Evolutionary conservation across 2,329 filamentous ascomycete species (phyloP).

Genomic region (Paramyrothecium sp.): DNA sequence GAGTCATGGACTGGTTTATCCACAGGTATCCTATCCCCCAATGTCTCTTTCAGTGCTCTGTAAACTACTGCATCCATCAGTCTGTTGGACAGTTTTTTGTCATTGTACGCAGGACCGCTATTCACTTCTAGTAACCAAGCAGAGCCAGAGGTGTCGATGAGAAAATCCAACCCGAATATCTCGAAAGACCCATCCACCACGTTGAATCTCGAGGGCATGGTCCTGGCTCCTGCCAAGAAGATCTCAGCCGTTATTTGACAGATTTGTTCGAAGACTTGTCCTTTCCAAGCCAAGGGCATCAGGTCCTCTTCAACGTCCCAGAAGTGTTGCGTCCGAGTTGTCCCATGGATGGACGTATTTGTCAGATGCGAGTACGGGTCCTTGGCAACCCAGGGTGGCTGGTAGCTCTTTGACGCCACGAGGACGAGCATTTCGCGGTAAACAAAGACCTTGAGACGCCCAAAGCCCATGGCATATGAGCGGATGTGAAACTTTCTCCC

Average conservation of each 20-base stretch:
- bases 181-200: conserved; percentile 35
- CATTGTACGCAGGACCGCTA: conserved; percentile 36
- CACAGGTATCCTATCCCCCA: neutral
- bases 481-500: conserved; percentile 34
- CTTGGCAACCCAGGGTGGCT: conserved; percentile 33
- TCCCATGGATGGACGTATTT: conserved; percentile 33
- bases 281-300: conserved; percentile 29
- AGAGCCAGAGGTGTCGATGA: conserved; percentile 27
- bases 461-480: conserved; percentile 32
- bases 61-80: neutral
- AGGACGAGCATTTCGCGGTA: conserved; percentile 34
- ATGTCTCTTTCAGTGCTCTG: neutral
- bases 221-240: conserved; percentile 30
- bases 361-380: conserved; percentile 31
- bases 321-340: conserved; percentile 32
- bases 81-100: conserved; percentile 8
- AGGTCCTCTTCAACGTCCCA: conserved; percentile 25
- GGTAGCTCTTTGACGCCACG: conserved; percentile 30
- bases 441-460: conserved; percentile 34
- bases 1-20: neutral
- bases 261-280: conserved; percentile 28
- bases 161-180: conserved; percentile 33
- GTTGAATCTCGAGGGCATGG: conserved; percentile 37
- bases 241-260: conserved; percentile 30
- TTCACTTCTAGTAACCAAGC: conserved; percentile 36